Evolutionary conservation across 805 yeast species (phyloP).

Genomic region (Candida palmyrensis): DNA sequence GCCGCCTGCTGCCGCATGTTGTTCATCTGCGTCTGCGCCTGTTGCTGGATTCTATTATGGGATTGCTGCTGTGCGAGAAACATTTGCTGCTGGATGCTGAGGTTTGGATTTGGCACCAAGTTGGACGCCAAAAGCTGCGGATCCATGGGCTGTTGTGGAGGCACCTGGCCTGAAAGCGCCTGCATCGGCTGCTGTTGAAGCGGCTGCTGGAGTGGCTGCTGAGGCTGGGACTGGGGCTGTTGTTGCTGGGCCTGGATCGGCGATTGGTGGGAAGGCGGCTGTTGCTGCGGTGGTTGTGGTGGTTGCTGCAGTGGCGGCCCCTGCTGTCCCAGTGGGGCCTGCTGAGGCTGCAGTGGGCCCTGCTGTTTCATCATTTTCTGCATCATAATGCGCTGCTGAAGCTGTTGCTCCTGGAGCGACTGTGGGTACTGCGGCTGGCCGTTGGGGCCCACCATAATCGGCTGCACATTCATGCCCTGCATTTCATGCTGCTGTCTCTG

Average conservation of each 20-base stretch:
- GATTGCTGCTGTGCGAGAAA: conserved; percentile 10
- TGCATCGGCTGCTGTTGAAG: conserved; percentile 6
- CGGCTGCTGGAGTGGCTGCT: conserved; percentile 5
- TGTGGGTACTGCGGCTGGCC: conserved; percentile 3
- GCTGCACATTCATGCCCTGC: conserved; percentile 32
- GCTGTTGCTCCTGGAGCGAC: conserved; percentile 3
- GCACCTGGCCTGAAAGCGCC: conserved; percentile 1
- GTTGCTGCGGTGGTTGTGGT: conserved; percentile 8
- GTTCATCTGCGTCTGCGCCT: conserved; percentile 48
- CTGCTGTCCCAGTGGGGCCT: conserved; percentile 7
- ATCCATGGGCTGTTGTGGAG: conserved; percentile 7
- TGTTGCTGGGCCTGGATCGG: not conserved
- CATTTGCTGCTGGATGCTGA: conserved; percentile 25
- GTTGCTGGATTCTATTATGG: conserved; percentile 37
- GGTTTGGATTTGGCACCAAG: conserved; percentile 11
- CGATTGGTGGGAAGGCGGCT: conserved; percentile 1
- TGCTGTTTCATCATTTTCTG: conserved; percentile 14
- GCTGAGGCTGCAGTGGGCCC: conserved; percentile 9
- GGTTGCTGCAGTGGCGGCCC: conserved; percentile 2
- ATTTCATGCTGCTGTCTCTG: conserved; percentile 55
- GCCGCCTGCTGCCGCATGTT: conserved; percentile 42
- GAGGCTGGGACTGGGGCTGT: conserved; percentile 5
- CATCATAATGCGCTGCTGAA: conserved; percentile 12
- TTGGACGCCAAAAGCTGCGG: conserved; percentile 7
- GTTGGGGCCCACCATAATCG: conserved; percentile 12